phyloP scores from a whole-genome alignment of 768 basidiomycete genomes.

The Melanogaster broomeanus region DNA sequence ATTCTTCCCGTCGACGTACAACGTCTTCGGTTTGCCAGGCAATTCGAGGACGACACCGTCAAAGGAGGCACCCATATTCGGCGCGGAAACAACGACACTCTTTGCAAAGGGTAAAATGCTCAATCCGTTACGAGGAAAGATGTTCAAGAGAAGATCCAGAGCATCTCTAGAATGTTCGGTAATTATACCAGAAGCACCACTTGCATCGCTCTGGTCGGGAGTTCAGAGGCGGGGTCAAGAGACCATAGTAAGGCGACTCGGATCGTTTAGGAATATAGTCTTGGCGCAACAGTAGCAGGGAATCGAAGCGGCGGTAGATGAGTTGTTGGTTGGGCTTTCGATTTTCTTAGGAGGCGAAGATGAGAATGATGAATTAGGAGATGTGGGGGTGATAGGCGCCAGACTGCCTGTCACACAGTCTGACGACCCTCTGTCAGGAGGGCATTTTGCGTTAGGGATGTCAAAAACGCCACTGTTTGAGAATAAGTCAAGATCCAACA shows the following conservation, averaged over 20 bases:
- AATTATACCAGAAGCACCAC: constrained; percentile 41
- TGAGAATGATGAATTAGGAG: constrained; percentile 36
- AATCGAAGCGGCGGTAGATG: constrained; percentile 20
- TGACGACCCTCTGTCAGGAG: constrained; percentile 94
- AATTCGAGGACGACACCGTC: constrained; percentile 79
- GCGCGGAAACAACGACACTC: constrained; percentile 71
- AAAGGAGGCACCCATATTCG: constrained; percentile 67
- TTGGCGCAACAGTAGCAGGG: constrained; percentile 37
- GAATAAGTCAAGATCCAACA: constrained; percentile 8
- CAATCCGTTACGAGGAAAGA: constrained; percentile 76
- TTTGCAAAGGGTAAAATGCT: constrained; percentile 70
- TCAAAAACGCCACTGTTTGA: constrained; percentile 89
- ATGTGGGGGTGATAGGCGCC: constrained; percentile 61
- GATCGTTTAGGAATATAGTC: constrained; percentile 44
- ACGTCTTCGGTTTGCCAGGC: constrained; percentile 68
- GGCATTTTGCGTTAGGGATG: constrained; percentile 88
- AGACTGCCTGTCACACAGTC: constrained; percentile 93
- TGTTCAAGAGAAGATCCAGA: constrained; percentile 73
- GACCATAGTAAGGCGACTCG: constrained; percentile 40
- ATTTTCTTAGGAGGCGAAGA: constrained; percentile 28
- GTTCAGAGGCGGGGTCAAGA: constrained; percentile 78
- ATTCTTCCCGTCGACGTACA: constrained; percentile 85
- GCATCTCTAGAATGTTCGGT: constrained; percentile 59
- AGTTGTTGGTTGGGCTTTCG: constrained; percentile 18
- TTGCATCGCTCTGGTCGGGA: constrained; percentile 63